Conservation (phyloP, 495 filamentous ascomycete species). For the Neurospora cerealis region DNA sequence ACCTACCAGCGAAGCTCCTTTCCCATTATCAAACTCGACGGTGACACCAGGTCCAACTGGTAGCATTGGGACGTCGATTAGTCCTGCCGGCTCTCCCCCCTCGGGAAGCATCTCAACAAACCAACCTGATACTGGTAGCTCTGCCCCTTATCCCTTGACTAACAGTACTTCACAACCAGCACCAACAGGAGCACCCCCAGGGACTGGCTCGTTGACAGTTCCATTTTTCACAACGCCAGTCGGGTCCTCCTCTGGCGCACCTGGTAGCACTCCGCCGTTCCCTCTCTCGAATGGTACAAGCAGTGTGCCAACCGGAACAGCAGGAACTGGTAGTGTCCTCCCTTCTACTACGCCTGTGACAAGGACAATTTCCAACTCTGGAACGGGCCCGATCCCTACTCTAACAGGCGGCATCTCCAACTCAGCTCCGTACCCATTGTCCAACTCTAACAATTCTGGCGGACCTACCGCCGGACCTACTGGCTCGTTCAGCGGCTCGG, state of each 20-base stretch:
- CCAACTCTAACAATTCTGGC: slow-evolving; percentile 12
- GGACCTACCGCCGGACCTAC: slow-evolving; percentile 16
- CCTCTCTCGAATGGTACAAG: neutral
- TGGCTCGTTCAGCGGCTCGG: neutral
- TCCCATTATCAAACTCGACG: slow-evolving; percentile 16
- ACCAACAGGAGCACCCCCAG: neutral
- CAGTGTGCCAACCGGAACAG: neutral
- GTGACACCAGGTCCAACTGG: neutral
- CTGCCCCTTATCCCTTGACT: slow-evolving; percentile 7
- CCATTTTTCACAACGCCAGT: neutral
- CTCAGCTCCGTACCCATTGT: slow-evolving; percentile 18
- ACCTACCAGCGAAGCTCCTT: slow-evolving; percentile 8
- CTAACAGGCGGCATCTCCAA: slow-evolving; percentile 1
- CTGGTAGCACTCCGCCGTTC: neutral
- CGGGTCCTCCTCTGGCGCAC: neutral
- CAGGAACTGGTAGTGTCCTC: neutral
- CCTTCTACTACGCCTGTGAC: neutral
- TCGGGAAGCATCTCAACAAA: neutral
- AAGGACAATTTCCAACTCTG: slow-evolving; percentile 2
- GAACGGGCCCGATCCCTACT: neutral
- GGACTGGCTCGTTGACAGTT: neutral
- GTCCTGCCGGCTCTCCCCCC: neutral
- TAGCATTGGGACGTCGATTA: neutral
- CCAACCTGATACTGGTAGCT: neutral
- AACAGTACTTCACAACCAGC: slow-evolving; percentile 1